Conservation (phyloP, 768 basidiomycete species). For the Tremella yokohamensis region DNA sequence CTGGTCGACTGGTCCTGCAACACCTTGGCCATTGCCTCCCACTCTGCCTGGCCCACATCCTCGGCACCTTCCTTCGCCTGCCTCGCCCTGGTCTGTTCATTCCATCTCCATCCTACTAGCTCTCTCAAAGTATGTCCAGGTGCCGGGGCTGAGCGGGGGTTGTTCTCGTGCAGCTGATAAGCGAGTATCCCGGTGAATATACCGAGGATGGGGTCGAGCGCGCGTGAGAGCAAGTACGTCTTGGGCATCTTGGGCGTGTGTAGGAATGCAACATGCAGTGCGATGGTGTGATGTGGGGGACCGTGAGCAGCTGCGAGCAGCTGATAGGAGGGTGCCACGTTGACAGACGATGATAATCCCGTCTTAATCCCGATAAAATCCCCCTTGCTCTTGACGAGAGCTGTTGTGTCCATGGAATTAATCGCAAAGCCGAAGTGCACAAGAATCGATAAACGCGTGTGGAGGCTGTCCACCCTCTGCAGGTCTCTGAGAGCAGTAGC, state of each 20-base stretch:
- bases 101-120: conserved; percentile 47
- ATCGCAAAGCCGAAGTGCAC: no score
- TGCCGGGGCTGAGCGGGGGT: conserved; percentile 46
- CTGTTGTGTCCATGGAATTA: no score
- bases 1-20: conserved; percentile 12
- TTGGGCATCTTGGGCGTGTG: conserved; percentile 32
- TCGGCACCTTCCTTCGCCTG: conserved; percentile 11
- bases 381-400: no score
- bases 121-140: conserved; percentile 47
- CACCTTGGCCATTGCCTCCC: conserved; percentile 42
- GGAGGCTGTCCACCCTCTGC: neutral
- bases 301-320: neutral
- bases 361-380: no score
- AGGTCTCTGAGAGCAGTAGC: neutral
- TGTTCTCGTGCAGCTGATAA: conserved; percentile 50
- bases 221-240: conserved; percentile 47
- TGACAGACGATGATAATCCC: neutral
- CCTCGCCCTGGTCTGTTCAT: conserved; percentile 13
- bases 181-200: conserved; percentile 50
- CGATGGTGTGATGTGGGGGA: neutral
- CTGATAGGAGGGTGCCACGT: neutral
- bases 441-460: neutral
- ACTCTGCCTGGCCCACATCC: conserved; percentile 25
- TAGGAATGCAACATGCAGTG: neutral
- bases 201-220: conserved; percentile 47